A percentile compares a stretch with the other conserved stretches of the same genome.
Evolutionary conservation across 106 monocot species (phyloP).

Genomic region (Platanthera zijinensis): DNA sequence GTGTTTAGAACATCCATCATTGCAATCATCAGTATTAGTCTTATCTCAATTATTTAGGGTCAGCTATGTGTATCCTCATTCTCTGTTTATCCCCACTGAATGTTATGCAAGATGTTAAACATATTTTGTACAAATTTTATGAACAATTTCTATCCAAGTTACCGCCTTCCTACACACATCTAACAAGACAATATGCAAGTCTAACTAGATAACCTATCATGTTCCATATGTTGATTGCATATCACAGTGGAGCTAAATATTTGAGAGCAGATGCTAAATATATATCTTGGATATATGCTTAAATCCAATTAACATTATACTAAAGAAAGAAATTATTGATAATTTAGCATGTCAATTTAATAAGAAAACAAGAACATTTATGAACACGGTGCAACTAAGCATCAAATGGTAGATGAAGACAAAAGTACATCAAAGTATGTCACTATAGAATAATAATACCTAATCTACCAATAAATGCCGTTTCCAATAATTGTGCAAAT

Average conservation of each 20-base stretch:
- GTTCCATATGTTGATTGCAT: not conserved
- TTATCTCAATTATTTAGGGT: not conserved
- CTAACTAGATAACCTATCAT: not conserved
- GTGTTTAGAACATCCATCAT: not conserved
- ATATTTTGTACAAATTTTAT: not conserved
- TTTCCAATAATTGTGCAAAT: constrained; percentile 83
- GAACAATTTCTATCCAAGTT: not conserved
- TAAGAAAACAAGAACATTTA: not conserved
- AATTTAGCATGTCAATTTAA: not conserved
- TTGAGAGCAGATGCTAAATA: not conserved
- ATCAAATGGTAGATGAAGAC: not conserved
- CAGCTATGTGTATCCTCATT: not conserved
- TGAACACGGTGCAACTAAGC: not conserved
- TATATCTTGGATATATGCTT: not conserved
- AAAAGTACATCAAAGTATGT: constrained; percentile 2
- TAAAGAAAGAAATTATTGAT: not conserved
- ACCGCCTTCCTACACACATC: not conserved
- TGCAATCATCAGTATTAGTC: not conserved
- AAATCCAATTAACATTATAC: not conserved
- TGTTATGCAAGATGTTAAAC: not conserved
- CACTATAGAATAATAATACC: constrained; percentile 32
- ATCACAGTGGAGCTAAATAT: not conserved
- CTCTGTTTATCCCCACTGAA: not conserved
- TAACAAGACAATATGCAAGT: not conserved
- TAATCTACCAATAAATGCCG: constrained; percentile 88